These are phyloP conservation scores for Penicillium brasilianum DNA, from an alignment of 2,329 filamentous ascomycete species.

Conservation along the genomic window DNA sequence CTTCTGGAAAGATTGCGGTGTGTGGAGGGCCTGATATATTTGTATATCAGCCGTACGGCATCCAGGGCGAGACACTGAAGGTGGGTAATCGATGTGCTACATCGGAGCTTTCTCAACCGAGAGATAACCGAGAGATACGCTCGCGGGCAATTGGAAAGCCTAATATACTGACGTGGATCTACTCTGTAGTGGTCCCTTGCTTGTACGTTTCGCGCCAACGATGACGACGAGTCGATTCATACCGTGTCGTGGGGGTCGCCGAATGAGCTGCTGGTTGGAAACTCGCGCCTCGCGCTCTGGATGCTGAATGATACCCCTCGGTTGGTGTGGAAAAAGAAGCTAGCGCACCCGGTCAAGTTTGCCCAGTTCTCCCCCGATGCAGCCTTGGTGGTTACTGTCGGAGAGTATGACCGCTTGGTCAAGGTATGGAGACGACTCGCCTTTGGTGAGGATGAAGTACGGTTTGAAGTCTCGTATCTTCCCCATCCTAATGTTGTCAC, in stretches of 20 bases:
- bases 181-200: slow-evolving; percentile 61
- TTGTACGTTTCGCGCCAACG: slow-evolving; percentile 54
- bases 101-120: slow-evolving; percentile 18
- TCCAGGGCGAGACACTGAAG: slow-evolving; percentile 73
- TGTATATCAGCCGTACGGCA: slow-evolving; percentile 76
- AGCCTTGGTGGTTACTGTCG: slow-evolving; percentile 80
- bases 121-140: not conserved
- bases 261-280: slow-evolving; percentile 82
- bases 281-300: slow-evolving; percentile 73
- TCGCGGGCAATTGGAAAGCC: not conserved
- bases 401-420: slow-evolving; percentile 77
- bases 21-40: slow-evolving; percentile 71
- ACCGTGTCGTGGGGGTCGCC: slow-evolving; percentile 85
- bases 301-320: slow-evolving; percentile 53
- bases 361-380: slow-evolving; percentile 86
- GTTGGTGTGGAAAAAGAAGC: slow-evolving; percentile 72
- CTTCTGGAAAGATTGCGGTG: slow-evolving; percentile 81
- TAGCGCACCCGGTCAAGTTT: slow-evolving; percentile 75
- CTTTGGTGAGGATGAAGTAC: slow-evolving; percentile 79
- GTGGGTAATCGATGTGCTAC: slow-evolving; percentile 52
- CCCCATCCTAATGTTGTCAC: slow-evolving; percentile 83
- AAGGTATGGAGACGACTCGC: slow-evolving; percentile 92
- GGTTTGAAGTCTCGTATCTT: slow-evolving; percentile 90
- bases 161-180: slow-evolving; percentile 27
- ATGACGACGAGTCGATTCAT: slow-evolving; percentile 51